phyloP scores from a whole-genome alignment of 345 rosid genomes.

The Draba incana region DNA sequence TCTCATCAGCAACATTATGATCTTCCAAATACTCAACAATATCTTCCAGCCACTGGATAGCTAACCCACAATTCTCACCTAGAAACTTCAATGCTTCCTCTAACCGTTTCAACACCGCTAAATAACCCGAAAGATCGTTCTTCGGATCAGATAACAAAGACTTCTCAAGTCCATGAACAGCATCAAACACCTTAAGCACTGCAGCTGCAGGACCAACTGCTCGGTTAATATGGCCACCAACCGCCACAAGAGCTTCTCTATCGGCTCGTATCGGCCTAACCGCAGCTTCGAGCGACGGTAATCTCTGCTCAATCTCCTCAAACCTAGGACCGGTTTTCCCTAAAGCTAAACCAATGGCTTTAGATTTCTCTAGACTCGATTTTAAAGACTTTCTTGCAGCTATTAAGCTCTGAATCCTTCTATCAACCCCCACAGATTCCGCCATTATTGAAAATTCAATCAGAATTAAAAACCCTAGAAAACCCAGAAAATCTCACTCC shows the following conservation, averaged over 20 bases:
- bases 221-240: slow-evolving; percentile 93
- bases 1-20: slow-evolving; percentile 74
- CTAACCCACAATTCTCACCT: slow-evolving; percentile 93
- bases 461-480: slow-evolving; percentile 36
- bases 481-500: slow-evolving; percentile 32
- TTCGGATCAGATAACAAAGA: slow-evolving; percentile 84
- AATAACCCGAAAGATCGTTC: slow-evolving; percentile 77
- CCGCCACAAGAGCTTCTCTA: slow-evolving; percentile 78
- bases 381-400: slow-evolving; percentile 72
- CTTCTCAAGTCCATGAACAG: slow-evolving; percentile 94
- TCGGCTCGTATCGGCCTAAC: slow-evolving; percentile 95
- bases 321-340: slow-evolving; percentile 73
- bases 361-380: slow-evolving; percentile 82
- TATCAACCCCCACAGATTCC: slow-evolving; percentile 36
- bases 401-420: slow-evolving; percentile 53
- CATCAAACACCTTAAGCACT: slow-evolving; percentile 97
- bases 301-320: slow-evolving; percentile 73
- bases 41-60: slow-evolving; percentile 98
- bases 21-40: slow-evolving; percentile 95
- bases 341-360: slow-evolving; percentile 59
- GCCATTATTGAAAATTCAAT: too few species aligned
- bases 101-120: slow-evolving; percentile 81
- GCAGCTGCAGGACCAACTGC: slow-evolving; percentile 99
- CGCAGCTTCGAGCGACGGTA: slow-evolving; percentile 79
- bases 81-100: slow-evolving; percentile 92